A percentile compares a stretch with the other conserved stretches of the same genome.
Conservation (phyloP, 1,284 basidiomycete species). For the Tylopilus orsonianus region DNA sequence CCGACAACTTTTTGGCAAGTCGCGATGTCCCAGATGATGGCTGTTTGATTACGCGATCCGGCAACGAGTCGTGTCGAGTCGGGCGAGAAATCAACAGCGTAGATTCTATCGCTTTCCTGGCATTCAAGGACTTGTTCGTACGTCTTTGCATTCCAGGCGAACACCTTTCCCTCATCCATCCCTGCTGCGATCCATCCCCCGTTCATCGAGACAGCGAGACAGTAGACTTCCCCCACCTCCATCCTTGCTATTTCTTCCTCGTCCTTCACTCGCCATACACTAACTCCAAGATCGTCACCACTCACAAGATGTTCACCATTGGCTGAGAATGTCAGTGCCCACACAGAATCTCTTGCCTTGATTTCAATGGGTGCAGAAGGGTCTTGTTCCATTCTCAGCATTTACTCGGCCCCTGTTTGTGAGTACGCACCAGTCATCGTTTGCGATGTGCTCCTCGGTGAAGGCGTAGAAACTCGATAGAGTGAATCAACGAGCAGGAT, state of each 20-base stretch:
- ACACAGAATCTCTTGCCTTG: too few relatives aligned
- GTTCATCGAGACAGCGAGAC: not conserved
- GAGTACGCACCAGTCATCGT: constrained; percentile 1
- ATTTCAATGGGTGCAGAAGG: not conserved
- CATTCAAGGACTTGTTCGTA: not conserved
- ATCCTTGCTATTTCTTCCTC: not conserved
- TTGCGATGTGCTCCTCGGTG: not conserved
- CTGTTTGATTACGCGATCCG: not conserved
- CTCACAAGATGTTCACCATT: constrained; percentile 3
- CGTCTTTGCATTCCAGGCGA: not conserved
- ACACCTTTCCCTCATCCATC: not conserved
- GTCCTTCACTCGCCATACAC: not conserved
- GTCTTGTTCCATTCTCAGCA: not conserved
- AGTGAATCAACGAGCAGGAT: too few relatives aligned
- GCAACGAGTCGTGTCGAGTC: not conserved
- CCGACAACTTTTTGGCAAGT: not conserved
- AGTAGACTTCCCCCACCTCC: not conserved
- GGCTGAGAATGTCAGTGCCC: not conserved
- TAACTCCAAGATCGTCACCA: not conserved
- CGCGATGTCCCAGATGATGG: not conserved
- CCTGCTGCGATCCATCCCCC: constrained; percentile 1
- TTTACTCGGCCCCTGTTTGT: not conserved
- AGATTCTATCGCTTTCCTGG: not conserved
- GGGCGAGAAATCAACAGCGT: constrained; percentile 3
- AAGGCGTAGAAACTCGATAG: too few relatives aligned